Evolutionary conservation across 345 rosid genomes (phyloP), one percentile per base, ranked within the genome.

Genomic region (Gossypium thurberi): DNA sequence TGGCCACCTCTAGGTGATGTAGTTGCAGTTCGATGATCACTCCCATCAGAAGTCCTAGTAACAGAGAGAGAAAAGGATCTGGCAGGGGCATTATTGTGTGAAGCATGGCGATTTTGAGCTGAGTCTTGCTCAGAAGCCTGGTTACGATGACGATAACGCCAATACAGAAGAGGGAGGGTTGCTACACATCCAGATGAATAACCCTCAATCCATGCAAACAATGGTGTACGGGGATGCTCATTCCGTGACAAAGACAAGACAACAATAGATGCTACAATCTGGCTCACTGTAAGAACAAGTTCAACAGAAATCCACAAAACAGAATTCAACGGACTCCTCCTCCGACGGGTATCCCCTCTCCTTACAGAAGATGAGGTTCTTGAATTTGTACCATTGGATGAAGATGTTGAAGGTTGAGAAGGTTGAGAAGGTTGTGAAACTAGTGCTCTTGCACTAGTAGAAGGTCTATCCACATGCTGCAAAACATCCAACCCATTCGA

Each of bases 181-280:
- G 94, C 96, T 74, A 90, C 76, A 78, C 99, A 95, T 64, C 99
- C 99, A 70, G 86, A 79, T 21, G 97, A 89, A 79, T 95, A 95
- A 76, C 99, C 98, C 28, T 92, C 89, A 65, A 95, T 87, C 99
- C 99, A 95, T 26, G 80, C 84, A 51, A 86, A 85, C 80, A 95
- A 70, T 0, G 98, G 98, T 8, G 98, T 85, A 53, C 68, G 96
- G 3, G 94, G 92, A 77, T 86, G 88, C 83, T 95, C 98, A 61
- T 91, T 66, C 82, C 82, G 88, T 0, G 98, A 95, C 76, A 91
- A 65, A 13, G 94, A 85, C 82, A 89, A 81, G 62, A 95, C 96
- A 47, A 91, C 82, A 53, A 89, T 69, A 10, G 99, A 87, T 26
- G 98, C 97, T 78, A 92, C 74, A 78, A 95, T 90, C 85, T 95